Percentiles rank a stretch among this genome's conserved stretches.
Evolutionary conservation across 2,329 filamentous ascomycete genomes (phyloP).

Genomic region (Macroventuria anomochaeta): DNA sequence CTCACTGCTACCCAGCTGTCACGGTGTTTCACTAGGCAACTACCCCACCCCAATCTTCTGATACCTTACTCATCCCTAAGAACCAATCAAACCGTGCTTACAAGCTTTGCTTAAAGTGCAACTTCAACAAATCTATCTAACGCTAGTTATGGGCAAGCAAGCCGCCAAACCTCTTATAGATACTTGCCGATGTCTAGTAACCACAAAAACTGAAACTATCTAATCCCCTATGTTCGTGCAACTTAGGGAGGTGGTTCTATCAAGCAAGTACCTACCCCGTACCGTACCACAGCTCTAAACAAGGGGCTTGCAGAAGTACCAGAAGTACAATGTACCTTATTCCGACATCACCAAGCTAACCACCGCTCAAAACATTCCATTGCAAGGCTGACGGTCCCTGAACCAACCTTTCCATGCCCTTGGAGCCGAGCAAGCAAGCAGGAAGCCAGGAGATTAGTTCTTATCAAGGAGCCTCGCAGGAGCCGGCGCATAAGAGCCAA

Average conservation of each 20-base stretch:
- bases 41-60: too few relatives aligned
- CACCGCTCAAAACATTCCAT: not conserved
- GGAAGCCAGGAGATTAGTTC: conserved; percentile 8
- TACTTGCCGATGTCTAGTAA: too few relatives aligned
- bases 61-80: too few relatives aligned
- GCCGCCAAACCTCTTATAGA: too few relatives aligned
- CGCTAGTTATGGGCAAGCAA: too few relatives aligned
- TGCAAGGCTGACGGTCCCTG: conserved; percentile 22
- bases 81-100: too few relatives aligned
- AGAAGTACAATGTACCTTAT: conserved; percentile 35
- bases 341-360: conserved; percentile 22
- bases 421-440: conserved; percentile 13
- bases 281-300: conserved; percentile 22
- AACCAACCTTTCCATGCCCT: conserved; percentile 1
- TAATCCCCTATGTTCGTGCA: too few relatives aligned
- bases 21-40: too few relatives aligned
- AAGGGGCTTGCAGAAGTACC: conserved; percentile 17
- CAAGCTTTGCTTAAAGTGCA: too few relatives aligned
- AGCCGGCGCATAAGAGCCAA: conserved; percentile 15
- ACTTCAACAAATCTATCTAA: too few relatives aligned
- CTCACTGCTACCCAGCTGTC: too few relatives aligned
- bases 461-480: conserved; percentile 14
- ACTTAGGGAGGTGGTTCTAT: conserved; percentile 2
- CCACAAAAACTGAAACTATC: too few relatives aligned
- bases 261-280: conserved; percentile 15